Evolutionary conservation across 371 early-diverging fungal genomes (phyloP), one percentile per base, ranked within the genome.

Genomic region (Entomophthora muscae): DNA sequence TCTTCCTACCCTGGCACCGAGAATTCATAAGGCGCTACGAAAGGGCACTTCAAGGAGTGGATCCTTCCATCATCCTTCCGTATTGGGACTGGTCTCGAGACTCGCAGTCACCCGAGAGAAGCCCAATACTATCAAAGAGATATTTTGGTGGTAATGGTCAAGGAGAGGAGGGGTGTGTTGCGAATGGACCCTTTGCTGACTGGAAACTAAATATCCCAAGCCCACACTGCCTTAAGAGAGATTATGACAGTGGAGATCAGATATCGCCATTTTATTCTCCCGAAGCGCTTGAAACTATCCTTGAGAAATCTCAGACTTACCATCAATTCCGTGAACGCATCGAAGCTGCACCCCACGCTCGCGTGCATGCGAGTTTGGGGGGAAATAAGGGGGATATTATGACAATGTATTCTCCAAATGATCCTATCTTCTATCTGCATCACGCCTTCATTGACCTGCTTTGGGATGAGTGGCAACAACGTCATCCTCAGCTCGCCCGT

Each of bases 1-100:
- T 32, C 21, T 71, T 78, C 56, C 69, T 75, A 52, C 74, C 79
- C 1, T 75, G 72, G 73, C 79, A 79, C 56, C 66, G 79, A 26
- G 3, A 26, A 52, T 74, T 68, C 57, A 22, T 76, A 12, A 42
- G 32, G 2, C 24, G 55, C 0, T 73, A 66, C 60, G 77, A 79
- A 61, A 42, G 33, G 2, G 67, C 61, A 22, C 61, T 76, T 10
- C 64, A 69, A 27, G 33, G 53, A 22, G 66, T 74, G 32, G 71
- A 79, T 65, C 68, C 75, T 2, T 30, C 57, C 23, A 69, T 80
- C 27, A 59, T 63, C 2, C 64, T 80, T 17, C 79, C 83, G 17
- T 82, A 74, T 65, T 80, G 80, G 82, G 74, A 82, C 58, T 61
- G 61, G 61, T 51, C 52, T 12, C 5, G 1, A 26, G 61, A 61